Evolutionary conservation across 2,329 filamentous ascomycete species (phyloP), one percentile per base, ranked within the genome.

Genomic region (Aspergillus ochraceus): DNA sequence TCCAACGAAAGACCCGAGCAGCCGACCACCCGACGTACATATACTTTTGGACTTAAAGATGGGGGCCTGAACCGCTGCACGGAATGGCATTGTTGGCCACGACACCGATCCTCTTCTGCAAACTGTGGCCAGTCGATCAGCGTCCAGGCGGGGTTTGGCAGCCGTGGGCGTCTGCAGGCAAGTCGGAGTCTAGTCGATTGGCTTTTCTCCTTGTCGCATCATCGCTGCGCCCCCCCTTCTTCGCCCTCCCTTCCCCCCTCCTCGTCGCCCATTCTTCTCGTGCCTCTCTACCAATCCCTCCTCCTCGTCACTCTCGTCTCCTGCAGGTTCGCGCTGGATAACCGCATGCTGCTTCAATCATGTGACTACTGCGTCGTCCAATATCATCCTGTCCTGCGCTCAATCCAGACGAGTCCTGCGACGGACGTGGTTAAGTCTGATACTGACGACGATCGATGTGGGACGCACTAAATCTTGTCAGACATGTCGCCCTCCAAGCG

Each of bases 331-430:
- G 64, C 68, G 60, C 66, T 69, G 71, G 69, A 64, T 67, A 67
- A 65, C 70, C 72, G 72, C 72, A 75, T 69, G 63, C 62, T 59
- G 51, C 56, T 66, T 69, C 63, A 66, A 70, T 76, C 74, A 76
- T 76, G 74, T 76, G 74, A 76, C 72, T 30, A 20, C 63, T 32
- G 26, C n/a, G 61, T 61, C 64, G 59, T 67, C 69, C 71, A 71
- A 69, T 66, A 61, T 67, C 59, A 60, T 52, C 58, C 55, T 59
- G 52, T 66, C 62, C 64, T 67, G 63, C 53, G 55, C 54, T 64
- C 65, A 64, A 63, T 46, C 62, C 63, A 60, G 58, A 63, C 66
- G 70, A 65, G 66, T 68, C 66, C 68, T 66, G 65, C 22, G 66
- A 68, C 69, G 66, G 56, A 53, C 58, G 58, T 55, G 59, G 53